Base-by-base conservation (phyloP, 768 basidiomycete species). In the Infundibulicybe gibba region DNA sequence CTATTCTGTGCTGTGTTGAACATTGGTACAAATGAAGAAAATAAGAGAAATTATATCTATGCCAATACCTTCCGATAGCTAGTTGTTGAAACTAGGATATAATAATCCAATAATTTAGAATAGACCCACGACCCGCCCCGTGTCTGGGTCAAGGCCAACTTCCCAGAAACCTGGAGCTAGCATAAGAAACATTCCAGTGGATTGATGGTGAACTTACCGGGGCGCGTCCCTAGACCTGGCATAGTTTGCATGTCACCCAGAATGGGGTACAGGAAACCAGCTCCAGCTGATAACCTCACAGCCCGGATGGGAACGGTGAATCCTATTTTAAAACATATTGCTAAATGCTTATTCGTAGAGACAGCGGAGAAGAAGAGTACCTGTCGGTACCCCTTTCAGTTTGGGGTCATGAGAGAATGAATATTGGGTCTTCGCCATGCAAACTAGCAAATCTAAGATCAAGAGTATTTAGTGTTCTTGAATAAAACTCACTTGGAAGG, bases 231-330 rank as follows among this genome's bases (percentile, higher is more conserved):
- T 35, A 97, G 79, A 55, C 94, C 95, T 38, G 95, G 95, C 92
- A 99, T 95, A 47, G 94, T 97, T 64, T 91, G 88, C 90, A 99
- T 97, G 64, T 94, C 92, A 33, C 90, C 91, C n/a, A 90, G 75
- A 51, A 97, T 79, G 17, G 95, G 94, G 66, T 94, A 97, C 53
- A 98, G 69, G 83, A 98, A 97, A 19, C 91, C 91, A 48, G 94
- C 94, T 37, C 95, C 95, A 5, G 93, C 97, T 6, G 90, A 89
- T 16, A 95, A 70, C 40, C 89, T 76, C 40, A 97, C 89, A 46
- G 84, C 82, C 30, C 90, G 83, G 62, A 99, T 92, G 19, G 94
- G 94, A 49, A 98, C 72, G 8, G 83, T 94, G 72, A 99, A 99
- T 20, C 92, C 94, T 83, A 51, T 5, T 25, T 17, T 33, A 35